A percentile compares a stretch with the other conserved stretches of the same genome.
Evolutionary conservation across 1,139 yeast genomes (phyloP).

Genomic region (Yamadazyma blattariae): DNA sequence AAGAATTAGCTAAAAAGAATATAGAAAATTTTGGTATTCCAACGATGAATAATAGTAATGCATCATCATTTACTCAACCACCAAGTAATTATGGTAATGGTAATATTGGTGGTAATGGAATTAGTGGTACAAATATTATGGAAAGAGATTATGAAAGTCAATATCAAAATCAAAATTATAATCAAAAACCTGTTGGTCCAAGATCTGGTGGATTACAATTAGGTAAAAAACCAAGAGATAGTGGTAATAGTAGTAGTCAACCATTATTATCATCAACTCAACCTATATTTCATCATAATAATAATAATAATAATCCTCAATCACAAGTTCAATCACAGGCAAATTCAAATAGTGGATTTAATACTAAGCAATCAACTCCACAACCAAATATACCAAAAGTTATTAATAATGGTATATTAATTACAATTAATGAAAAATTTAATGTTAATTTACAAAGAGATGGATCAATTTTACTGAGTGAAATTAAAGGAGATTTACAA

Average conservation of each 20-base stretch:
- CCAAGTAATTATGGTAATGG: background rate
- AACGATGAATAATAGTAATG: background rate
- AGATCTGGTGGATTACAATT: constrained; percentile 74
- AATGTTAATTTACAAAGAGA: constrained; percentile 80
- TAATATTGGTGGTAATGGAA: background rate
- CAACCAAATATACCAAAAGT: constrained; percentile 30
- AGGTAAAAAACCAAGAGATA: constrained; percentile 55
- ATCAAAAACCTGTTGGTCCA: constrained; percentile 13
- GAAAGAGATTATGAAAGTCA: constrained; percentile 6
- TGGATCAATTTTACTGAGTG: constrained; percentile 71
- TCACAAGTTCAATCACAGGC: constrained; percentile 9
- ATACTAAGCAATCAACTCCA: constrained; percentile 23
- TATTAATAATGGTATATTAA: constrained; percentile 73
- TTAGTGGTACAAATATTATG: constrained; percentile 8
- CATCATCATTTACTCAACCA: background rate
- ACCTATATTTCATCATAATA: constrained; percentile 9
- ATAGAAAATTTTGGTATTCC: constrained; percentile 23
- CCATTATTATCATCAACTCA: constrained; percentile 36
- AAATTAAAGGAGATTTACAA: constrained; percentile 88
- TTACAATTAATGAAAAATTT: constrained; percentile 74
- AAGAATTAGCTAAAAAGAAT: constrained; percentile 67
- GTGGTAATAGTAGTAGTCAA: constrained; percentile 33
- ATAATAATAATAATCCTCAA: constrained; percentile 5
- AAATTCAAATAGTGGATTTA: constrained; percentile 3
- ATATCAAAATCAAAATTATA: background rate